A percentile compares a stretch with the other conserved stretches of the same genome.
Evolutionary conservation across 1,284 basidiomycete species (phyloP).

Genomic region (Sporisorium sorghi): DNA sequence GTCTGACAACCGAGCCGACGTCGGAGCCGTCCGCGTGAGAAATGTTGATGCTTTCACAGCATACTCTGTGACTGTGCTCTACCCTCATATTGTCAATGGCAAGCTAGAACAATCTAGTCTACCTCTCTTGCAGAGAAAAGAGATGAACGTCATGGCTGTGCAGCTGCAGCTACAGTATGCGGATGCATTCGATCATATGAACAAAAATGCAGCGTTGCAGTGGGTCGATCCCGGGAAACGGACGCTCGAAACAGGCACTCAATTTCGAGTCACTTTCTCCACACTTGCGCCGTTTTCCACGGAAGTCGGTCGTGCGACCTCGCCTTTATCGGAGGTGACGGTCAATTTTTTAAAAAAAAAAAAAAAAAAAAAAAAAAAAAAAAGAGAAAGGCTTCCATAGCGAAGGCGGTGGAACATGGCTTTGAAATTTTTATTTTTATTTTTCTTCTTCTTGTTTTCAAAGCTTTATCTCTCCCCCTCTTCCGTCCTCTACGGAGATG

Average conservation of each 20-base stretch:
- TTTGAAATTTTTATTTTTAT: neutral
- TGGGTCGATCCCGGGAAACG: too few relatives aligned
- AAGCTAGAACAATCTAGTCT: too few relatives aligned
- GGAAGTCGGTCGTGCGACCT: slow-evolving; percentile 5
- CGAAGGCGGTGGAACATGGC: slow-evolving; percentile 11
- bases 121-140: too few relatives aligned
- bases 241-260: too few relatives aligned
- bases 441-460: slow-evolving; percentile 1
- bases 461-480: neutral
- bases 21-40: too few relatives aligned
- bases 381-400: slow-evolving; percentile 6
- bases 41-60: too few relatives aligned
- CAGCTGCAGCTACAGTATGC: too few relatives aligned
- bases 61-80: too few relatives aligned
- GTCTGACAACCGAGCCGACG: neutral
- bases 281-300: neutral
- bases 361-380: neutral
- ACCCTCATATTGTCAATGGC: too few relatives aligned
- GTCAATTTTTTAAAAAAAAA: neutral
- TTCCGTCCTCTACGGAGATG: neutral
- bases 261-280: slow-evolving; percentile 1
- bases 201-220: too few relatives aligned
- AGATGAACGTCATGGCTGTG: too few relatives aligned
- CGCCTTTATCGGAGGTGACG: slow-evolving; percentile 10
- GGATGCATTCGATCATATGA: too few relatives aligned